These are phyloP conservation scores for Kentomonas sorsogonicus DNA, from an alignment of 208 protist species.

Conservation along the genomic window DNA sequence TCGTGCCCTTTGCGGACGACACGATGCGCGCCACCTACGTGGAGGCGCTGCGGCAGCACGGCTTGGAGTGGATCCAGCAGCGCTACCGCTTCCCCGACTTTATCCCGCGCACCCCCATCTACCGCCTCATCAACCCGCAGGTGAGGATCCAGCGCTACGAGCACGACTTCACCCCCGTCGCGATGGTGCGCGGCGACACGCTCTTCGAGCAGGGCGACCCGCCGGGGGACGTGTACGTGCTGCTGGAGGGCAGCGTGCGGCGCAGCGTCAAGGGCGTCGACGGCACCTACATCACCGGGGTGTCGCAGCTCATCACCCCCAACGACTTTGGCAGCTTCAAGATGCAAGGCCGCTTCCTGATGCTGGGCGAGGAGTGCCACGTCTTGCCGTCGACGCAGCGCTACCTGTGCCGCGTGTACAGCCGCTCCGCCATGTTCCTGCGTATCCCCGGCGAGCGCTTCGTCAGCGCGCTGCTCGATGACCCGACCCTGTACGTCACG, in stretches of 20 bases:
- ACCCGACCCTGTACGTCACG: constrained; percentile 52
- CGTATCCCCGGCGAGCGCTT: constrained; percentile 62
- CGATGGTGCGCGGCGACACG: constrained; percentile 53
- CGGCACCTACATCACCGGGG: constrained; percentile 33
- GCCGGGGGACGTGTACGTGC: constrained; percentile 70
- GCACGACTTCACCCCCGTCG: constrained; percentile 60
- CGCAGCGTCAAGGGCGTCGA: constrained; percentile 35
- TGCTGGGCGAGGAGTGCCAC: constrained; percentile 84
- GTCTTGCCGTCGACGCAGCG: constrained; percentile 62
- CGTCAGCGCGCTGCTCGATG: constrained; percentile 76
- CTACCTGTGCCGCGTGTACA: constrained; percentile 71
- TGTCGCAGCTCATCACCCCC: constrained; percentile 42
- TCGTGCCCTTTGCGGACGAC: constrained; percentile 44
- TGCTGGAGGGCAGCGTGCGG: constrained; percentile 68
- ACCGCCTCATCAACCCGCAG: constrained; percentile 45
- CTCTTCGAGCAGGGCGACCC: constrained; percentile 72
- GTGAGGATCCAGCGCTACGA: constrained; percentile 39
- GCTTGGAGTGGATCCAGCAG: constrained; percentile 35
- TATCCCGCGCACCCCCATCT: constrained; percentile 68
- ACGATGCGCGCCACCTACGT: constrained; percentile 54
- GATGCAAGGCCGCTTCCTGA: constrained; percentile 54
- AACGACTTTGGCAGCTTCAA: constrained; percentile 53
- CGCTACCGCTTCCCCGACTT: constrained; percentile 34
- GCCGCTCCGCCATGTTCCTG: constrained; percentile 65
- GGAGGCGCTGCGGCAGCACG: constrained; percentile 32